Conservation (phyloP, 345 rosid genomes). For the Eutrema heterophyllum region DNA sequence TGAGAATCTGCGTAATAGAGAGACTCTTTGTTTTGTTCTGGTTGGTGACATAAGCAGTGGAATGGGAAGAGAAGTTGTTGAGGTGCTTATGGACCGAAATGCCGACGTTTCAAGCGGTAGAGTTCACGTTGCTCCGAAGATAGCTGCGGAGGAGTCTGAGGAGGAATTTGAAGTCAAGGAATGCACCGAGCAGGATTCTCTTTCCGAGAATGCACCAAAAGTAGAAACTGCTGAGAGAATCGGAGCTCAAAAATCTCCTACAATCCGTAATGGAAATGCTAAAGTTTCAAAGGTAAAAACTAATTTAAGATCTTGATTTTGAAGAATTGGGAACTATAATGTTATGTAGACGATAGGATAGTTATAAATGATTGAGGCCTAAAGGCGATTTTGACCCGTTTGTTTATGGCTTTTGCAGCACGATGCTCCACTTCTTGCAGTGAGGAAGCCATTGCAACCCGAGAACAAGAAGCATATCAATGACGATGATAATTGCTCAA, state of each 20-base stretch:
- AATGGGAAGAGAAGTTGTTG: conserved; percentile 75
- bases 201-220: conserved; percentile 1
- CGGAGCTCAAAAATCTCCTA: conserved; percentile 11
- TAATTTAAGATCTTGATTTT: background rate
- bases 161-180: conserved; percentile 59
- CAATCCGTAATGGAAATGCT: conserved; percentile 6
- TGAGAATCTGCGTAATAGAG: background rate
- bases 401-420: conserved; percentile 37
- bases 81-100: conserved; percentile 56
- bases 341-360: background rate
- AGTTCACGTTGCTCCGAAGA: conserved; percentile 45
- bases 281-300: conserved; percentile 20
- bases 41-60: conserved; percentile 37
- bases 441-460: conserved; percentile 51
- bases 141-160: conserved; percentile 45
- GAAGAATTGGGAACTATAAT: background rate
- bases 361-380: background rate
- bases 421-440: conserved; percentile 37
- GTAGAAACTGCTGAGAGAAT: conserved; percentile 16
- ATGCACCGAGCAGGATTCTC: conserved; percentile 33
- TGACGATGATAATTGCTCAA: conserved; percentile 80
- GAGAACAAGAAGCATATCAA: conserved; percentile 59
- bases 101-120: conserved; percentile 45
- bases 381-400: background rate
- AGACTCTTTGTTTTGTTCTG: background rate